These are phyloP conservation scores for Pisolithus orientalis DNA, from an alignment of 768 basidiomycete species.

Conservation along the genomic window DNA sequence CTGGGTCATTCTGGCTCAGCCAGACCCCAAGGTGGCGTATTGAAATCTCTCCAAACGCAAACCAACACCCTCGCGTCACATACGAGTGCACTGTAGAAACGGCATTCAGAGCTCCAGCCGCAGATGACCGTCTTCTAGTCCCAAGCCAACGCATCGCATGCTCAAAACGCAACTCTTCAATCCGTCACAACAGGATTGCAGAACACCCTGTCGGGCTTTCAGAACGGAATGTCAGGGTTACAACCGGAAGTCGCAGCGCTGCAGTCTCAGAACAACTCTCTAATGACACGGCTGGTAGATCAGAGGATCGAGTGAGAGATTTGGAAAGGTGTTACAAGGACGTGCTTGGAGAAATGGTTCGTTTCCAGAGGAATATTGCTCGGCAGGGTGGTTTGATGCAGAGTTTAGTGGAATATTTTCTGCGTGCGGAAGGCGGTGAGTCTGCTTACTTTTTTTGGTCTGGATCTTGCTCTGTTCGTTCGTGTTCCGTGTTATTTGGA, in stretches of 20 bases:
- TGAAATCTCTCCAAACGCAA: conserved; percentile 23
- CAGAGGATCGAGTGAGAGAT: conserved; percentile 49
- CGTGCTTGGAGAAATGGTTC: conserved; percentile 65
- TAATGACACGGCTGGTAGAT: conserved; percentile 25
- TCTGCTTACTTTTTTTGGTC: conserved; percentile 18
- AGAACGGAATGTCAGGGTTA: conserved; percentile 15
- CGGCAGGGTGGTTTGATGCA: conserved; percentile 84
- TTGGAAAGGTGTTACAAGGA: conserved; percentile 62
- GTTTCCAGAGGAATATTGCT: conserved; percentile 67
- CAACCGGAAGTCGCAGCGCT: conserved; percentile 25
- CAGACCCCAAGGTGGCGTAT: conserved; percentile 17
- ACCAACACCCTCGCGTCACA: conserved; percentile 26
- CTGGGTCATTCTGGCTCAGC: conserved; percentile 18
- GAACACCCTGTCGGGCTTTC: conserved; percentile 11
- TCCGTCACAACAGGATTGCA: conserved; percentile 24
- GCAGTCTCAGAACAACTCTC: conserved; percentile 24
- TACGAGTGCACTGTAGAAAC: conserved; percentile 22
- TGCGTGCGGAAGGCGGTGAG: conserved; percentile 61
- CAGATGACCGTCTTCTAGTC: conserved; percentile 22
- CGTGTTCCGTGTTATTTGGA: conserved; percentile 8
- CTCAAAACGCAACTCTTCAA: conserved; percentile 29
- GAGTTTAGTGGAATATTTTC: conserved; percentile 72
- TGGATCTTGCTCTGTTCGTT: conserved; percentile 16
- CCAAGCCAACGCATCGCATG: conserved; percentile 28
- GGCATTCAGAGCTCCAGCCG: conserved; percentile 22